phyloP scores from a whole-genome alignment of 352 stramenopile genomes.

The Globisporangium iwayamae region DNA sequence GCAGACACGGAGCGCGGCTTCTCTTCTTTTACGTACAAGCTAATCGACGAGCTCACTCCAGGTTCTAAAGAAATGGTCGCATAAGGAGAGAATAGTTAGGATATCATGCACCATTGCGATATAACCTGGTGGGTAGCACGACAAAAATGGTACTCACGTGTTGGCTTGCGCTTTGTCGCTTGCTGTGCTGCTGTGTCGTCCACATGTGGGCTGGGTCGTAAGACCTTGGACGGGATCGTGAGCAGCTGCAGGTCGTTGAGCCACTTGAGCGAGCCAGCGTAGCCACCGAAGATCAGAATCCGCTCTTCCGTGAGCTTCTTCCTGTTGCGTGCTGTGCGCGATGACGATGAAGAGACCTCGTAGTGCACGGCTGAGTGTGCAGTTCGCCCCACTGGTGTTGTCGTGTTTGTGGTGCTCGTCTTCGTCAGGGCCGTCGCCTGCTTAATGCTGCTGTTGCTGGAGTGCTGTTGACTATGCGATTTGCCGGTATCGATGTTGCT shows the following conservation, averaged over 20 bases:
- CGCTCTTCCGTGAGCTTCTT: slow-evolving; percentile 20
- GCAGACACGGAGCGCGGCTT: slow-evolving; percentile 14
- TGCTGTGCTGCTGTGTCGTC: not conserved
- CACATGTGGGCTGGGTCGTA: not conserved
- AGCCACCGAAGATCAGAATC: slow-evolving; percentile 65
- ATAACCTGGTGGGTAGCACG: not conserved
- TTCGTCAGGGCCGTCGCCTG: slow-evolving; percentile 1
- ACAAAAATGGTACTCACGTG: not conserved
- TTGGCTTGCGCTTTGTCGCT: not conserved
- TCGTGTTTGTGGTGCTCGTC: not conserved
- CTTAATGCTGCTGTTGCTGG: not conserved
- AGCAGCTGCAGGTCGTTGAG: slow-evolving; percentile 65
- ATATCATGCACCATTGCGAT: not conserved
- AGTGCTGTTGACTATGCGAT: slow-evolving; percentile 1
- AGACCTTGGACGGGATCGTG: slow-evolving; percentile 11
- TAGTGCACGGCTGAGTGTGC: slow-evolving; percentile 48
- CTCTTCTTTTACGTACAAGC: slow-evolving; percentile 9
- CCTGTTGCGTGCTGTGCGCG: not conserved
- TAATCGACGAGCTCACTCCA: not conserved
- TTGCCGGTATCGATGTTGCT: slow-evolving; percentile 1
- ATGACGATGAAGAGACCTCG: not conserved
- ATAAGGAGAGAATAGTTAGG: not conserved
- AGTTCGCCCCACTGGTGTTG: slow-evolving; percentile 28
- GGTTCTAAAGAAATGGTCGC: not conserved
- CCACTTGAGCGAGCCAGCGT: slow-evolving; percentile 54